Percentiles rank a stretch among this genome's conserved stretches.
These are phyloP conservation scores for Jackrogersella multiformis DNA, from an alignment of 495 filamentous ascomycete species.

Conservation along the genomic window DNA sequence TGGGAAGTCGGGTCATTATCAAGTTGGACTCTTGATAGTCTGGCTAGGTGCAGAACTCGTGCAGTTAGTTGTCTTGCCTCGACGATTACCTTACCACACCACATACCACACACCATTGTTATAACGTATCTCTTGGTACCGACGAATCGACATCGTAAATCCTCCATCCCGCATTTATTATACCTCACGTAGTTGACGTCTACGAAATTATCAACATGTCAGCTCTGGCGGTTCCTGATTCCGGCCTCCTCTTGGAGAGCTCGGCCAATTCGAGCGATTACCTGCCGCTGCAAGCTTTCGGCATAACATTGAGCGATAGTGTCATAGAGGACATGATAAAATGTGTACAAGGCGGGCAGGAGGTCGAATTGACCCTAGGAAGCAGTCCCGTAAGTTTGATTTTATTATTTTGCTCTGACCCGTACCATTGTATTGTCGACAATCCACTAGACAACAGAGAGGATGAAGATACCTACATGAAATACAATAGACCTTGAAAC, in stretches of 20 bases:
- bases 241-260: conserved; percentile 57
- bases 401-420: conserved; percentile 17
- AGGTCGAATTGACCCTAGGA: conserved; percentile 66
- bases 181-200: conserved; percentile 10
- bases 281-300: conserved; percentile 64
- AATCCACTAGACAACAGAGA: conserved; percentile 28
- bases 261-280: conserved; percentile 46
- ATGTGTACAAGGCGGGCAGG: conserved; percentile 69
- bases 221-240: conserved; percentile 53
- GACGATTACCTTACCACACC: conserved; percentile 28
- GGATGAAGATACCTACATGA: neutral
- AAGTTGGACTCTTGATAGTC: conserved; percentile 49
- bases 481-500: neutral
- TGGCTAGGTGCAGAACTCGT: conserved; percentile 47
- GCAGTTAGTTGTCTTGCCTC: conserved; percentile 42
- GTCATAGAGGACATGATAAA: conserved; percentile 77
- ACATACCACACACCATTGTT: conserved; percentile 26
- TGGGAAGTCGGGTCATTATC: conserved; percentile 46
- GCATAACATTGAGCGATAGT: conserved; percentile 69
- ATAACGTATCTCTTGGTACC: conserved; percentile 13
- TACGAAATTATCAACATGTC: conserved; percentile 36
- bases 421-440: conserved; percentile 25
- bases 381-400: conserved; percentile 62
- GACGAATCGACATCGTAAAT: conserved; percentile 7
- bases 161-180: conserved; percentile 1